These are phyloP conservation scores for Plasmodium gonderi DNA, from an alignment of 169 alveolate genomes.

Conservation along the genomic window DNA sequence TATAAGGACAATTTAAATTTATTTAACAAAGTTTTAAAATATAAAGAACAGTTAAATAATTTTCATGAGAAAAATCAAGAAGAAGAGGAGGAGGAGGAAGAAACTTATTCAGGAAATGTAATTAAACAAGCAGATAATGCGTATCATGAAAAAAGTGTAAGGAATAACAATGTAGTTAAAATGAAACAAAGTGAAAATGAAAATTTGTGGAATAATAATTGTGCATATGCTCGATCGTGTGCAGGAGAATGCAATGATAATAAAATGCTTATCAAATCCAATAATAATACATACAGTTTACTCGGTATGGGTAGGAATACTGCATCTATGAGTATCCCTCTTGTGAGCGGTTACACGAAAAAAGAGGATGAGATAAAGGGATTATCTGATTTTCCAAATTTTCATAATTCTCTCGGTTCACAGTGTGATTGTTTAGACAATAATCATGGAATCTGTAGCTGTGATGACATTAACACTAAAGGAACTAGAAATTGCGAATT, in stretches of 20 bases:
- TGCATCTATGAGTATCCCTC: background rate
- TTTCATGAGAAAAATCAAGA: background rate
- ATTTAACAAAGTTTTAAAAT: conserved; percentile 45
- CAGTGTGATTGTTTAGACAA: background rate
- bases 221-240: background rate
- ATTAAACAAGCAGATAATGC: background rate
- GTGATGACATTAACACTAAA: background rate
- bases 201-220: conserved; percentile 18
- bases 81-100: background rate
- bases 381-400: background rate
- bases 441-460: background rate
- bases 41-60: conserved; percentile 28
- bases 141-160: background rate
- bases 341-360: background rate
- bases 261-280: background rate
- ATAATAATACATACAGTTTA: background rate
- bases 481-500: background rate
- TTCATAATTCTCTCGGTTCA: background rate
- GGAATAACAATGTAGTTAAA: background rate
- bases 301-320: background rate
- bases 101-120: background rate
- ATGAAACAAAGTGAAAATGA: background rate
- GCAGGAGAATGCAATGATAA: background rate
- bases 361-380: background rate
- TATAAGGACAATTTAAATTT: conserved; percentile 35